Evolutionary conservation across 148 eudicot species (phyloP).

Genomic region (Hydrangea macrophylla): DNA sequence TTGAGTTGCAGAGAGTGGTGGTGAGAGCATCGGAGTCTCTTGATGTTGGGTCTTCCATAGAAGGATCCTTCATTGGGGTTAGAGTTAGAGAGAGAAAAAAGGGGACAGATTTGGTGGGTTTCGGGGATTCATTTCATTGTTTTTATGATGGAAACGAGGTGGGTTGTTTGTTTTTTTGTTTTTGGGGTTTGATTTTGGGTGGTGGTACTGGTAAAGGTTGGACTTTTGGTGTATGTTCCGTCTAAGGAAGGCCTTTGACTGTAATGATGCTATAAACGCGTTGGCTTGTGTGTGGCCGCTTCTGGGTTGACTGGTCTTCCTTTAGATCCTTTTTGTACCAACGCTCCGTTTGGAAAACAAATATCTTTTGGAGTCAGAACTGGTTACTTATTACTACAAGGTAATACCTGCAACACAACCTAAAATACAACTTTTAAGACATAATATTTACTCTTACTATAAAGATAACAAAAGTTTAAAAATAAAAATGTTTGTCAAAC

Average conservation of each 20-base stretch:
- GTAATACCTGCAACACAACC: too few species aligned
- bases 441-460: too few species aligned
- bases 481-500: too few species aligned
- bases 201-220: constrained; percentile 22
- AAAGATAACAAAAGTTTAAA: too few species aligned
- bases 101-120: constrained; percentile 3
- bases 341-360: too few species aligned
- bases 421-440: too few species aligned
- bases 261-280: constrained; percentile 27
- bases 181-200: constrained; percentile 10
- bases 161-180: constrained; percentile 1
- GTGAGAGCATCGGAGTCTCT: constrained; percentile 43
- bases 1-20: constrained; percentile 68
- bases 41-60: constrained; percentile 23
- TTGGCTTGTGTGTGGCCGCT: not conserved
- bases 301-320: constrained; percentile 19
- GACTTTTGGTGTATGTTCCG: constrained; percentile 28
- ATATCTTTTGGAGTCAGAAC: too few species aligned
- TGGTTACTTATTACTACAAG: too few species aligned
- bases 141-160: not conserved
- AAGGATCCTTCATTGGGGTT: constrained; percentile 20
- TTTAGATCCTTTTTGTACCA: too few species aligned
- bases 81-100: too few species aligned
- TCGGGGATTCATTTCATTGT: not conserved
- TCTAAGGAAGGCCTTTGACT: constrained; percentile 24